Evolutionary conservation across 345 rosid genomes (phyloP), one percentile per base, ranked within the genome.

Genomic region (Sonneratia alba): DNA sequence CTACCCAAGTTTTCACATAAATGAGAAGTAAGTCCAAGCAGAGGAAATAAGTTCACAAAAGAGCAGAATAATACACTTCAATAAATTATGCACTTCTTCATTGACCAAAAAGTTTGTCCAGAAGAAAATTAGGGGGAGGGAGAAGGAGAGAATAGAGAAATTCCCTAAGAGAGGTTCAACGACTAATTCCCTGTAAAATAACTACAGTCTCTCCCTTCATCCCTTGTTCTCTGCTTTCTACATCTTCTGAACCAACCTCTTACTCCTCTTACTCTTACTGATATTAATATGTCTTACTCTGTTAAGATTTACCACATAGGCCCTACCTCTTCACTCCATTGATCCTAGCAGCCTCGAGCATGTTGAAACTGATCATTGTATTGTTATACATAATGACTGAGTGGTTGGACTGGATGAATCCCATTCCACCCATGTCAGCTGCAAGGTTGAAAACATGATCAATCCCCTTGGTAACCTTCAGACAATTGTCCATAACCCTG

Each of bases 391-490:
- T 90, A n/a, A 95, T 95, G 47, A 95, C 98, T 4, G 98, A 95
- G 80, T 95, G 99, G 79, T 95, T 92, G 69, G 97, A 90, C 90
- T 92, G 98, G 69, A 95, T 95, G 75, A 92, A 92, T 66, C 99
- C 99, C 99, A 95, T 95, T 42, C 99, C 99, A 56, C 98, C 99
- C 99, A 95, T 95, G 80, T 95, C 99, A 65, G 98, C 99, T 61
- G 99, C 99, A 3, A 95, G 95, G 85, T 95, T 95, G 77, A 95
- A 95, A 2, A 95, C 99, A 72, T 95, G 99, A 78, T 90, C 96
- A 15, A 86, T 88, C 16, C 74, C 91, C 55, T 74, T 63, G 4
- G 97, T 92, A 71, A 90, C 98, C 79, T 90, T 88, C 77, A 89
- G 79, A 85, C 99, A 95, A 70, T 90, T 92, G 22, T 90, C 98